Evolutionary conservation across 805 yeast genomes (phyloP), one percentile per base, ranked within the genome.

Genomic region (Candida sonorensis): DNA sequence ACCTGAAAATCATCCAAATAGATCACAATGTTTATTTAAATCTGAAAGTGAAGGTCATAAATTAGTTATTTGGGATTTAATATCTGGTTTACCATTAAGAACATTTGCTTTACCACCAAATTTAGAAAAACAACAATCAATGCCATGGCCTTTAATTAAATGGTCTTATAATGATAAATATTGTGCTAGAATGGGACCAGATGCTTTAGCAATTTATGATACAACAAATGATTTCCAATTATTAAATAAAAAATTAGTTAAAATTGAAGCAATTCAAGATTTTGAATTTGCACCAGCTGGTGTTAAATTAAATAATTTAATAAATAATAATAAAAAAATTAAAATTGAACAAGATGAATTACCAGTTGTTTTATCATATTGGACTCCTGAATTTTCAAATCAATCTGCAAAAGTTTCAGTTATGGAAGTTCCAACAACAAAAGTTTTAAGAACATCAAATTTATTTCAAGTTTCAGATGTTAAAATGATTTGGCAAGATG

Each of bases 211-310:
- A 30, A 75, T 92, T 44, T 94, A 90, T 60, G 97, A 90, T 50
- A 67, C 87, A 25, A 76, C 35, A 7, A 64, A 72, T 29, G 66
- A 70, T 30, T 86, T 90, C 75, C 75, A 79, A 40, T 73, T 92
- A 43, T 64, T 90, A 46, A 97, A 87, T 53, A 83, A 82, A 64
- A 88, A 88, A 64, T 65, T 84, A 46, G 67, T 87, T 51, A 84
- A 82, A 60, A 73, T 86, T 45, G 83, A 82, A 16, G 94, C 87
- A 36, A 73, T 92, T 43, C 76, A 76, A 51, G 96, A 88, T 60
- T 92, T 92, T 52, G 94, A 86, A 58, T 92, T 90, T 74, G 87
- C 97, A 17, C 98, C 99, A 39, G 79, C 86, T 16, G 82, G 84
- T 45, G 83, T 86, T 32, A 67, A 72, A 46, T 67, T 84, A 35